Evolutionary conservation across 257 asterid genomes (phyloP).

Genomic region (Galeopsis tetrahit): DNA sequence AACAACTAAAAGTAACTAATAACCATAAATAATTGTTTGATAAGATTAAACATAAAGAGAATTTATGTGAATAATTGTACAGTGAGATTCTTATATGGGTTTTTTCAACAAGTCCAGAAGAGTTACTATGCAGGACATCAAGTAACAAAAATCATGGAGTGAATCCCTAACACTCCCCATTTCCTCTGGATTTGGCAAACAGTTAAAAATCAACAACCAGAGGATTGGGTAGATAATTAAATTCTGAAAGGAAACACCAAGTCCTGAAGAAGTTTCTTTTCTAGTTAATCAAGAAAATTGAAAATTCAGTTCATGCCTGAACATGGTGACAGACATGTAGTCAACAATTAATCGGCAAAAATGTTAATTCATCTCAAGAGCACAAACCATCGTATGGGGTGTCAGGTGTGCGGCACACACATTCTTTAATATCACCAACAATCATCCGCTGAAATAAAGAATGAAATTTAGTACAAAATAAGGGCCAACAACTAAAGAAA

Average conservation of each 20-base stretch:
- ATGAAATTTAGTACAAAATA: constrained; percentile 38
- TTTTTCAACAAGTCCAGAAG: not conserved
- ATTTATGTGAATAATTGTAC: not conserved
- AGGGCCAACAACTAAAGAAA: constrained; percentile 29
- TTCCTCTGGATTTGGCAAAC: constrained; percentile 21
- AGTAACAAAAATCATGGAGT: constrained; percentile 10
- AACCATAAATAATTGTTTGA: not conserved
- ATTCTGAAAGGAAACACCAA: not conserved
- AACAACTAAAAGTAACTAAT: constrained; percentile 22
- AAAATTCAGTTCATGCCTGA: not conserved
- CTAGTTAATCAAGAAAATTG: constrained; percentile 6
- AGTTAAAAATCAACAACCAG: constrained; percentile 1
- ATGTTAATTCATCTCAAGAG: constrained; percentile 30
- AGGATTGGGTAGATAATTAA: not conserved
- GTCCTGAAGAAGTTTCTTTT: not conserved
- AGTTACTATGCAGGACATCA: constrained; percentile 9
- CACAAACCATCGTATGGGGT: constrained; percentile 95
- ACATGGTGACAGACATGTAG: not conserved
- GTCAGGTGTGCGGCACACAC: constrained; percentile 95
- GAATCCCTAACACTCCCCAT: not conserved
- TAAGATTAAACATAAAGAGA: not conserved
- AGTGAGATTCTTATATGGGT: not conserved
- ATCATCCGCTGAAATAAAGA: constrained; percentile 72
- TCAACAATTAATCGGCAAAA: constrained; percentile 6
- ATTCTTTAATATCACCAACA: constrained; percentile 95